Percentiles rank a stretch among this genome's conserved stretches.
phyloP scores from a whole-genome alignment of 768 basidiomycete genomes.

The Gautieria morchelliformis region DNA sequence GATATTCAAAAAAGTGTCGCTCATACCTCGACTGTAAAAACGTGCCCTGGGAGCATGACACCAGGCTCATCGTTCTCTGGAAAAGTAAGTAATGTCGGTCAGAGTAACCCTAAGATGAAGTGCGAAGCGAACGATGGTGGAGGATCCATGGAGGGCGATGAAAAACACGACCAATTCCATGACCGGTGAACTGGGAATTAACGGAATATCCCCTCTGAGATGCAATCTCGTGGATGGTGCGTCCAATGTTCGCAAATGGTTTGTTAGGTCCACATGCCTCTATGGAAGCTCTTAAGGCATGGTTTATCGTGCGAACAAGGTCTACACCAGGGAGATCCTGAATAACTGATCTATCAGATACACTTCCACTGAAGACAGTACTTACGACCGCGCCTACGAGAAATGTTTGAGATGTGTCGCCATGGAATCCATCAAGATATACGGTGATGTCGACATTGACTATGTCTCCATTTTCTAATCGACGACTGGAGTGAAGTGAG shows the following conservation, averaged over 20 bases:
- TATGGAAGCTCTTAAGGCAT: conserved; percentile 66
- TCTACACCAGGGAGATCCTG: conserved; percentile 65
- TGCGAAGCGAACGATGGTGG: conserved; percentile 48
- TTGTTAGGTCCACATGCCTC: conserved; percentile 60
- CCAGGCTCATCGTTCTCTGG: conserved; percentile 81
- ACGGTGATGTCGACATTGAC: conserved; percentile 85
- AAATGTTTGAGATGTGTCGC: conserved; percentile 83
- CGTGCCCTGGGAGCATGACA: conserved; percentile 74
- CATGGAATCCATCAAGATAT: conserved; percentile 77
- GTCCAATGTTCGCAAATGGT: conserved; percentile 62
- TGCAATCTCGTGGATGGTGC: conserved; percentile 50
- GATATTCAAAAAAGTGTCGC: neutral
- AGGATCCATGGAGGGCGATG: conserved; percentile 79
- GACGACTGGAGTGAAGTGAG: conserved; percentile 41
- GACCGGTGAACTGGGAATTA: conserved; percentile 68
- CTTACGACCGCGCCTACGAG: conserved; percentile 68
- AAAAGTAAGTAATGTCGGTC: neutral
- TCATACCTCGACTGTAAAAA: conserved; percentile 84
- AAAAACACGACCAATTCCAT: conserved; percentile 78
- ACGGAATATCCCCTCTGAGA: conserved; percentile 41
- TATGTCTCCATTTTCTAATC: conserved; percentile 74
- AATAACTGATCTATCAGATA: neutral
- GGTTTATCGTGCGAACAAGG: conserved; percentile 51
- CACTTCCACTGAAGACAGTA: conserved; percentile 10
- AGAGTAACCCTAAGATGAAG: neutral